Conservation (phyloP, 768 basidiomycete species). For the Gymnopilus dilepis region DNA sequence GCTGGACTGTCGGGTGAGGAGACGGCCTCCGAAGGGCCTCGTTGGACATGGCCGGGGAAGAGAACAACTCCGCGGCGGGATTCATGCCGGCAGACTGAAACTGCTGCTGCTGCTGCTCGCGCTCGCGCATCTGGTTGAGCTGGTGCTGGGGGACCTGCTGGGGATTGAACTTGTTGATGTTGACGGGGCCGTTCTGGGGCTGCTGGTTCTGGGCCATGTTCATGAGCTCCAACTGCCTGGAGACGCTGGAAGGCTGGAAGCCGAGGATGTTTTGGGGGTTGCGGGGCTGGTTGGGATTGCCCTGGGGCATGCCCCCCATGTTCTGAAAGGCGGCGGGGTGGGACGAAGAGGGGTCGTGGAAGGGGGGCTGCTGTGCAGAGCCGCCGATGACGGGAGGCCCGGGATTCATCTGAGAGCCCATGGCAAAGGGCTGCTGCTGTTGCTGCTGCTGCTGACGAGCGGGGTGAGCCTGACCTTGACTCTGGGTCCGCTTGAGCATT, state of each 20-base stretch:
- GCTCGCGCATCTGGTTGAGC: slow-evolving; percentile 35
- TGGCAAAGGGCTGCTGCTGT: slow-evolving; percentile 46
- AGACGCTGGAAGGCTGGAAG: slow-evolving; percentile 23
- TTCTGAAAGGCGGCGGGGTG: slow-evolving; percentile 25
- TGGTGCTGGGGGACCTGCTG: slow-evolving; percentile 37
- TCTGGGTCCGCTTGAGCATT: slow-evolving; percentile 32
- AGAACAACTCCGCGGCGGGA: slow-evolving; percentile 53
- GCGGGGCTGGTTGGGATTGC: slow-evolving; percentile 25
- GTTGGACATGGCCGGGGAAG: slow-evolving; percentile 47
- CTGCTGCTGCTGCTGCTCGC: slow-evolving; percentile 34
- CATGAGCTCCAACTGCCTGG: slow-evolving; percentile 53
- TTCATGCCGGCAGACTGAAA: slow-evolving; percentile 40
- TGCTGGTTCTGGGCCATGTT: slow-evolving; percentile 51
- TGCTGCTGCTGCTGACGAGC: slow-evolving; percentile 41
- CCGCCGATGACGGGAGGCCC: slow-evolving; percentile 33
- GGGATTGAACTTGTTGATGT: slow-evolving; percentile 39
- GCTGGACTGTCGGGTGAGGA: too few relatives aligned
- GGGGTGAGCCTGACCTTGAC: slow-evolving; percentile 29
- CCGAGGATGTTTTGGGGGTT: slow-evolving; percentile 31
- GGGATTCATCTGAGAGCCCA: slow-evolving; percentile 42
- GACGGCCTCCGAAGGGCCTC: slow-evolving; percentile 55
- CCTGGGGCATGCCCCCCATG: slow-evolving; percentile 25
- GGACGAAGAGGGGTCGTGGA: slow-evolving; percentile 25
- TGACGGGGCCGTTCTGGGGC: slow-evolving; percentile 45
- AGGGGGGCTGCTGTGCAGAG: slow-evolving; percentile 34